Base-by-base conservation (phyloP, 441 rosid species). In the Erodium moschatum region DNA sequence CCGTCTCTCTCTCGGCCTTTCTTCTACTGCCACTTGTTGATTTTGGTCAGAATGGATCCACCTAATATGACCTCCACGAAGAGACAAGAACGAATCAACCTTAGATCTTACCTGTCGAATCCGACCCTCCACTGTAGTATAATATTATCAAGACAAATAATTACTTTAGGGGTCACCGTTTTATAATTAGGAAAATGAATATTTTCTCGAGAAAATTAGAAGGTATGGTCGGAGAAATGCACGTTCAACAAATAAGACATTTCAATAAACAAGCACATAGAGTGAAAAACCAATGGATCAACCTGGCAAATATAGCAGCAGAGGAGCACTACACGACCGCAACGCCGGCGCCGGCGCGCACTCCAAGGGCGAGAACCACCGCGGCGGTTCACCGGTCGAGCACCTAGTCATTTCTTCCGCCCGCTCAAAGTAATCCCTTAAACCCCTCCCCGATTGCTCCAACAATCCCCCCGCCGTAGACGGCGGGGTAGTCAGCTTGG, bases 361-460 rank as follows among this genome's bases (percentile, higher is more conserved):
- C 16, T 48, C 54, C 54, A 48, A 48, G 16, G 54, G 54, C 16
- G 54, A 48, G 54, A 48, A 48, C 54, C 54, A 48, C 54, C 54
- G 54, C 54, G 54, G 54, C 16, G 54, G 54, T 48, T 18, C 54
- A 12, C 54, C 54, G 18, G 54, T 3, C 16, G 54, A 48, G 12
- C 1, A 0, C 54, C 2, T 48, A 16, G n/a, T 48, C 54, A 48
- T 48, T n/a, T 48, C 54, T 48, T n/a, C n/a, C 54, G 54, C 54
- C 54, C n/a, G 54, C 54, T 48, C 54, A 48, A 48, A 48, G 16
- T 48, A 48, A 12, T 48, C 54, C 54, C 54, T 48, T n/a, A 48
- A 48, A 0, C 18, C 54, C 16, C 54, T 48, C 54, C 46, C 46
- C 46, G 46, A 40, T 40, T 40, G 46, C 46, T 40, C 46, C 12